Conservation (phyloP, 2,329 filamentous ascomycete genomes). For the Plenodomus lindquistii region DNA sequence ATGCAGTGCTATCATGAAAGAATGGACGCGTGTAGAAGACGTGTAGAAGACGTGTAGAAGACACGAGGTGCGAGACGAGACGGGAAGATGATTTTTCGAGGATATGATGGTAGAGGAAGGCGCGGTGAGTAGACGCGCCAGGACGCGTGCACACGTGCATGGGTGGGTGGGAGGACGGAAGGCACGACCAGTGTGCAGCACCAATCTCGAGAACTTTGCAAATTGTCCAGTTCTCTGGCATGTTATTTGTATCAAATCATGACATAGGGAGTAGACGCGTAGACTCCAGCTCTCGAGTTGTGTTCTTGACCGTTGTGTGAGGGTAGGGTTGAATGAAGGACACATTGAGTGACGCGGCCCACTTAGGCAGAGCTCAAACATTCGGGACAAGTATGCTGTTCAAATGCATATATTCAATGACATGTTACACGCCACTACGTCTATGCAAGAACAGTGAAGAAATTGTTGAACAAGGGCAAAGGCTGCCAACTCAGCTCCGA, state of each 20-base stretch:
- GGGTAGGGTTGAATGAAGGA: too few species aligned
- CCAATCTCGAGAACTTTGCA: neutral
- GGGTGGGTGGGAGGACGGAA: conserved; percentile 14
- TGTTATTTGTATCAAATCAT: too few species aligned
- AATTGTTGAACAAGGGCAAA: conserved; percentile 19
- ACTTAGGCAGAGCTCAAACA: neutral
- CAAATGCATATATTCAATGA: conserved; percentile 18
- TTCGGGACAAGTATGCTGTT: conserved; percentile 1
- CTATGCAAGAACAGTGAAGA: conserved; percentile 15
- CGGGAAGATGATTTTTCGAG: conserved; percentile 1
- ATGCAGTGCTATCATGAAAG: conserved; percentile 4
- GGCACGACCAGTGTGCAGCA: conserved; percentile 2
- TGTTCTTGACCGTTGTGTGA: too few species aligned
- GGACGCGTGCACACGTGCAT: conserved; percentile 19
- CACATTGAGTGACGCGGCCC: too few species aligned
- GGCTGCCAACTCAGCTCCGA: conserved; percentile 32
- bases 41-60: neutral
- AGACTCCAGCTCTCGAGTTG: too few species aligned
- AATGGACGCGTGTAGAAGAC: neutral
- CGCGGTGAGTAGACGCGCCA: conserved; percentile 15
- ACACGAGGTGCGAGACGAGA: neutral
- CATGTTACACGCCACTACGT: conserved; percentile 20
- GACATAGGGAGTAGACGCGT: too few species aligned
- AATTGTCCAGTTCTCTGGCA: too few species aligned
- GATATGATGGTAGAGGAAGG: conserved; percentile 7